A percentile compares a stretch with the other conserved stretches of the same genome.
phyloP scores from a whole-genome alignment of 2,329 filamentous ascomycete genomes.

The Thelonectria olida region DNA sequence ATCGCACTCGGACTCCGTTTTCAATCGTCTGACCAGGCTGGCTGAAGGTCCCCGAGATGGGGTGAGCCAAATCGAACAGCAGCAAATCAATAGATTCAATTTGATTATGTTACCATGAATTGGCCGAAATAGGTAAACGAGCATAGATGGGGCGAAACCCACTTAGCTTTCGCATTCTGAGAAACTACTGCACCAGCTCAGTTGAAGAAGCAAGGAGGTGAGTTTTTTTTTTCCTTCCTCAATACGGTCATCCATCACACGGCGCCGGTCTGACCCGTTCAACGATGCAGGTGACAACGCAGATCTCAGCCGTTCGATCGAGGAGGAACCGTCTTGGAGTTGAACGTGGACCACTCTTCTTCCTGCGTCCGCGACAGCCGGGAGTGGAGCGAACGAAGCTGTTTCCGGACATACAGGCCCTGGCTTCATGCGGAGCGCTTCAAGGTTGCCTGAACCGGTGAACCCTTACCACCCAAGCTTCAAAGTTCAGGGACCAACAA shows the following conservation, averaged over 20 bases:
- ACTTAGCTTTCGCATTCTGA: background rate
- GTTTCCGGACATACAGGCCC: background rate
- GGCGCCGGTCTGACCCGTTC: background rate
- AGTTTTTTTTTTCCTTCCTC: too few species aligned
- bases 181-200: background rate
- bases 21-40: background rate
- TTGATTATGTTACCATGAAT: background rate
- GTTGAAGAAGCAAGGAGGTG: background rate
- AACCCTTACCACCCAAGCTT: background rate
- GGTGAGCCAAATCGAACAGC: background rate
- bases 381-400: background rate
- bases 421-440: too few species aligned
- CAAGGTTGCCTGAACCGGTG: too few species aligned
- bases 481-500: background rate
- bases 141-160: background rate
- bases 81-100: background rate
- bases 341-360: background rate
- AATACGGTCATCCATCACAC: too few species aligned
- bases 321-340: background rate
- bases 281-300: background rate
- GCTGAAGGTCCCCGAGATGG: background rate
- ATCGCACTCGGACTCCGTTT: background rate
- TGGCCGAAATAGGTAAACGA: background rate
- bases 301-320: background rate
- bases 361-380: too few species aligned